Conservation (phyloP, 2,329 filamentous ascomycete genomes). For the Phialophora tarda region DNA sequence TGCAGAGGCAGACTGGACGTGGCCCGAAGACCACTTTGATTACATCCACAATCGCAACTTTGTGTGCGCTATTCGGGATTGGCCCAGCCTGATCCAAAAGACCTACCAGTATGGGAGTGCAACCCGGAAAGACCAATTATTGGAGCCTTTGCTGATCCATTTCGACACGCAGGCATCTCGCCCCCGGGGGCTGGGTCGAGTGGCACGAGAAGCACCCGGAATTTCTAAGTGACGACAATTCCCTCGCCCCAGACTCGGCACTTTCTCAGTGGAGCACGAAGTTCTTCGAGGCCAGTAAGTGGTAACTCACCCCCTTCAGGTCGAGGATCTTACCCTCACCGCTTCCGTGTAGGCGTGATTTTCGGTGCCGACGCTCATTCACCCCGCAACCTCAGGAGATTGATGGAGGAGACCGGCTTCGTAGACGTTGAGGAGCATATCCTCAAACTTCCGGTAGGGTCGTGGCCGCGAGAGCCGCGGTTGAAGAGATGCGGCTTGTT, state of each 20-base stretch:
- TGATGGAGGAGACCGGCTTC: conserved; percentile 43
- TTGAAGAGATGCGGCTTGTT: conserved; percentile 43
- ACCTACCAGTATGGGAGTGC: conserved; percentile 33
- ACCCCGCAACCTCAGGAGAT: conserved; percentile 41
- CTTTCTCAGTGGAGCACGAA: conserved; percentile 42
- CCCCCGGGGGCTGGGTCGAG: conserved; percentile 54
- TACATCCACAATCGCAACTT: conserved; percentile 65
- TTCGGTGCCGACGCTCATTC: conserved; percentile 37
- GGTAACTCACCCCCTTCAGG: neutral
- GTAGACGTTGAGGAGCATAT: conserved; percentile 41
- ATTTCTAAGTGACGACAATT: conserved; percentile 44
- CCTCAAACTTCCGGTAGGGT: conserved; percentile 43
- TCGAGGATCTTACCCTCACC: conserved; percentile 12
- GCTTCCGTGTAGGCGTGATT: neutral
- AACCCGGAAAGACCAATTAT: conserved; percentile 15
- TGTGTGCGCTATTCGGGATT: conserved; percentile 63
- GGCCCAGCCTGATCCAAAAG: conserved; percentile 46
- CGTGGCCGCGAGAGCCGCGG: conserved; percentile 41
- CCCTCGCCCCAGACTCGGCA: conserved; percentile 44
- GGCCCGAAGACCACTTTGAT: conserved; percentile 61
- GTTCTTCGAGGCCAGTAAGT: conserved; percentile 39
- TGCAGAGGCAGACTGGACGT: conserved; percentile 62
- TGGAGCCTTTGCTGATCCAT: neutral
- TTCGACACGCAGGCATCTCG: conserved; percentile 11
- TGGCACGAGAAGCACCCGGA: conserved; percentile 32